Base-by-base conservation (phyloP, 306 rosid genomes). In the Neltuma alba region DNA sequence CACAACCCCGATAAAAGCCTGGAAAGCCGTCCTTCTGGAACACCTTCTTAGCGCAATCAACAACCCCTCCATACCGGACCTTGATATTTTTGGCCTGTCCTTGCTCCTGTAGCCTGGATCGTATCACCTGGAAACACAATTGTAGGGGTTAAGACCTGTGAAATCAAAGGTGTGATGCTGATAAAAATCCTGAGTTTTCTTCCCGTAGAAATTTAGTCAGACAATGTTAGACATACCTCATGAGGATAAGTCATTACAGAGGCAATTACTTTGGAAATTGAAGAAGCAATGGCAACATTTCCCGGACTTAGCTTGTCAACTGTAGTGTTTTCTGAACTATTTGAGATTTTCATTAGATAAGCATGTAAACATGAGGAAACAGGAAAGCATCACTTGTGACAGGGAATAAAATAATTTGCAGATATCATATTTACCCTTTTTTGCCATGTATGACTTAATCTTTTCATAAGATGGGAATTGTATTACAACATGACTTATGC, bases 401-500 rank as follows among this genome's bases (percentile, higher is more conserved):
- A 44, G 81, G 48, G 76, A 76, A 70, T 76, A 73, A 75, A 68
- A 45, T 30, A 84, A 50, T 34, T 65, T 37, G 23, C 31, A 23
- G 41, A 9, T 7, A 52, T 62, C 78, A 65, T 41, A 20, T 36
- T 74, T 85, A 92, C 99, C 93, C 74, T 84, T 90, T 79, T 85
- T 77, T 47, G 99, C 98, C 82, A 91, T 83, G 70, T 91, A 86
- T 7, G 67, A 81, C 83, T 95, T 95, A 62, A 95, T 89, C 88
- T 80, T 90, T 83, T 95, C 99, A 36, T 90, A 95, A 9, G 94
- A 89, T 8, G 98, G 98, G 76, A 95, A 91, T 42, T 95, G 99
- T 86, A 95, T 95, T 4, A 96, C 99, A 80, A 95, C 99, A 82
- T 95, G 99, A 89, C 94, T 95, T 87, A 95, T 65, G 20, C 99